These are phyloP conservation scores for Microsporum ferrugineum DNA, from an alignment of 2,329 filamentous ascomycete genomes.

Conservation along the genomic window DNA sequence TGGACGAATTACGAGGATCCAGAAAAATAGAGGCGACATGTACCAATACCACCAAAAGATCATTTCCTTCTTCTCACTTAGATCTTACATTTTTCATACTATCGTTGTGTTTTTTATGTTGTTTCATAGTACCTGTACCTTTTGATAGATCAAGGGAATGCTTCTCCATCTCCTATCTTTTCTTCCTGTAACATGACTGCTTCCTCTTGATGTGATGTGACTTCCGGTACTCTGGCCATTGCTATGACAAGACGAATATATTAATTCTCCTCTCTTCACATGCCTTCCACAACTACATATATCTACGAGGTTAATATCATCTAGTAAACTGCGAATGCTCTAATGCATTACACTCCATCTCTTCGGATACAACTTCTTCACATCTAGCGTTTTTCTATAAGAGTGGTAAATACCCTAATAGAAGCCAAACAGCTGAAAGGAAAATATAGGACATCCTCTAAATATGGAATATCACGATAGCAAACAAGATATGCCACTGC, in stretches of 20 bases:
- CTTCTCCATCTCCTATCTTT: background rate
- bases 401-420: too few species aligned
- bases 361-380: too few species aligned
- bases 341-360: background rate
- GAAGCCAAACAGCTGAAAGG: too few species aligned
- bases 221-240: background rate
- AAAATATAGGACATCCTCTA: too few species aligned
- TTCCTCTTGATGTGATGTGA: background rate
- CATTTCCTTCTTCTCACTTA: background rate
- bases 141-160: slow-evolving; percentile 1
- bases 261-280: background rate
- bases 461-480: too few species aligned
- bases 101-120: background rate
- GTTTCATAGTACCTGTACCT: background rate
- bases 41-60: slow-evolving; percentile 3
- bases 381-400: too few species aligned
- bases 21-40: background rate
- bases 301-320: too few species aligned
- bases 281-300: background rate
- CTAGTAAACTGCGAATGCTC: too few species aligned
- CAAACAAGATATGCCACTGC: too few species aligned
- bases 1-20: background rate
- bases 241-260: background rate
- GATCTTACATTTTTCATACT: background rate
- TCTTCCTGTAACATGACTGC: background rate